A percentile compares a stretch with the other conserved stretches of the same genome.
Conservation (phyloP, 2,329 filamentous ascomycete genomes). For the Alternaria triticina region DNA sequence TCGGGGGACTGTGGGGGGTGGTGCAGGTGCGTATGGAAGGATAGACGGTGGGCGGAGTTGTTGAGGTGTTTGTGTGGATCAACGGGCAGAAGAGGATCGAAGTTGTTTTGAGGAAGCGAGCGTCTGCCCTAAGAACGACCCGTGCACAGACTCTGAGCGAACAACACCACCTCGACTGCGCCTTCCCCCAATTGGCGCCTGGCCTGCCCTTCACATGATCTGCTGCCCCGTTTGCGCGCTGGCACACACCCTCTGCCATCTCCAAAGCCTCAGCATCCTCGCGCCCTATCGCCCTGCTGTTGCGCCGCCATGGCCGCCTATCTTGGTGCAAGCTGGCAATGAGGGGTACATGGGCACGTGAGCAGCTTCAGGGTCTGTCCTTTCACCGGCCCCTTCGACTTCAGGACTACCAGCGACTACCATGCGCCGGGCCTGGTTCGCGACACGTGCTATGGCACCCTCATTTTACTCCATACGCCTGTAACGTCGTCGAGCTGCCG, state of each 20-base stretch:
- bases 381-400: neutral
- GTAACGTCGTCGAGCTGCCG: constrained; percentile 11
- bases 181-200: constrained; percentile 28
- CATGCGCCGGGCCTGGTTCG: neutral
- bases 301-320: neutral
- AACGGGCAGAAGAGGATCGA: constrained; percentile 29
- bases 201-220: constrained; percentile 23
- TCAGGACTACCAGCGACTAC: neutral
- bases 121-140: constrained; percentile 26
- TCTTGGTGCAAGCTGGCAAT: constrained; percentile 2
- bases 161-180: constrained; percentile 31
- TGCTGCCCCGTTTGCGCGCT: constrained; percentile 15
- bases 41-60: constrained; percentile 29
- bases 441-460: constrained; percentile 5
- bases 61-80: constrained; percentile 32
- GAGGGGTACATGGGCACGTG: constrained; percentile 25
- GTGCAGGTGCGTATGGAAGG: constrained; percentile 33
- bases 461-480: constrained; percentile 1
- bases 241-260: neutral
- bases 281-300: neutral
- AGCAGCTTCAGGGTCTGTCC: constrained; percentile 10
- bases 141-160: constrained; percentile 13
- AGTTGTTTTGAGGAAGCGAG: constrained; percentile 41
- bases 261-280: neutral
- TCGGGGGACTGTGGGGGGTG: constrained; percentile 20